Evolutionary conservation across 805 yeast species (phyloP).

Genomic region (Saccharomycopsis microspora): DNA sequence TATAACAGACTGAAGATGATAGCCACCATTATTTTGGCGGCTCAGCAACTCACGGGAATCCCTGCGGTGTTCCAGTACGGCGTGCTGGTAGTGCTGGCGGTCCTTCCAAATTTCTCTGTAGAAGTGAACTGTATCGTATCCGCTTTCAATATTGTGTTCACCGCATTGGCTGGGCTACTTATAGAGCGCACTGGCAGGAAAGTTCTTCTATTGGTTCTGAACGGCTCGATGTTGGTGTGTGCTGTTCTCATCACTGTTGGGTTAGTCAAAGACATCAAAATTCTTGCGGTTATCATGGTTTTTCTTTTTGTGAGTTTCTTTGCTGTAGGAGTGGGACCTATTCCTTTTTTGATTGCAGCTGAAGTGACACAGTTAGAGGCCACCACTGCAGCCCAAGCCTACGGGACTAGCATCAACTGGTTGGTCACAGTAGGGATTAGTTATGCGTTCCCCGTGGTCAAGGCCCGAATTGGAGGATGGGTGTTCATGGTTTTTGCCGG

Average conservation of each 20-base stretch:
- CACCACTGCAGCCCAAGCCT: conserved; percentile 80
- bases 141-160: conserved; percentile 59
- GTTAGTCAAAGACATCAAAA: conserved; percentile 37
- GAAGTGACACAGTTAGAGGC: conserved; percentile 81
- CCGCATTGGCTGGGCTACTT: conserved; percentile 60
- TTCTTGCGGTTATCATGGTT: conserved; percentile 50
- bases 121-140: conserved; percentile 70
- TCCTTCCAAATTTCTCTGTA: conserved; percentile 63
- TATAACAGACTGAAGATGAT: conserved; percentile 29
- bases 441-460: conserved; percentile 64
- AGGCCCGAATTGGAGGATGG: conserved; percentile 57
- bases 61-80: conserved; percentile 92
- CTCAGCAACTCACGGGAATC: conserved; percentile 90
- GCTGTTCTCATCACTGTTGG: conserved; percentile 59
- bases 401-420: conserved; percentile 91
- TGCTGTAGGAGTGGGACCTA: conserved; percentile 92
- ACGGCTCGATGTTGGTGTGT: conserved; percentile 54
- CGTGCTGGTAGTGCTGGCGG: conserved; percentile 62
- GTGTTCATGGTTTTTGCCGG: conserved; percentile 65
- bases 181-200: conserved; percentile 73
- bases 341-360: conserved; percentile 80
- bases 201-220: conserved; percentile 57
- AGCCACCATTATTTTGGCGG: conserved; percentile 61
- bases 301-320: conserved; percentile 71
- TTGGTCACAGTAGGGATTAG: conserved; percentile 77